These are phyloP conservation scores for Lotus japonicus DNA, from an alignment of 306 rosid genomes.

Conservation along the genomic window DNA sequence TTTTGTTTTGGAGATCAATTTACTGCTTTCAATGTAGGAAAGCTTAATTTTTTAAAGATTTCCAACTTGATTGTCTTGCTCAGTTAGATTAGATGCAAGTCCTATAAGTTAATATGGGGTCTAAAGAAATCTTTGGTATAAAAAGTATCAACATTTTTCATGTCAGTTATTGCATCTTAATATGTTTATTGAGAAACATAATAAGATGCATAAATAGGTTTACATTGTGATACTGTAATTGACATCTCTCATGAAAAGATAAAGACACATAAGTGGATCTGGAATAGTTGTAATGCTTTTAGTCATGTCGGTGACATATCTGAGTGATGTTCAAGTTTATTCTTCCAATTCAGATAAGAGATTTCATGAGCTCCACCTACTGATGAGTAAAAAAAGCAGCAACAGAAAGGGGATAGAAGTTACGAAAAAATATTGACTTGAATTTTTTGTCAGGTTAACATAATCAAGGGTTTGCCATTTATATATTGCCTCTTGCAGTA, in stretches of 20 bases:
- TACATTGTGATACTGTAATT: too few relatives aligned
- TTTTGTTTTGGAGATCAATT: not conserved
- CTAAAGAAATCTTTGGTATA: not conserved
- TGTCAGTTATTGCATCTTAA: too few relatives aligned
- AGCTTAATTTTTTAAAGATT: not conserved
- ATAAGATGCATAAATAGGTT: too few relatives aligned
- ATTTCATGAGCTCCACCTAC: not conserved
- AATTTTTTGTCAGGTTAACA: not conserved
- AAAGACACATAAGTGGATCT: too few relatives aligned
- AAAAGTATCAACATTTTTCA: not conserved
- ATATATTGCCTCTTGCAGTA: not conserved
- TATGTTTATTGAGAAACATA: too few relatives aligned
- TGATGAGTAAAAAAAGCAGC: too few relatives aligned
- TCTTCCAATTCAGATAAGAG: constrained; percentile 5
- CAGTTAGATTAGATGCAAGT: not conserved
- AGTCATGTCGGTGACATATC: too few relatives aligned
- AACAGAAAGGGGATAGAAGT: too few relatives aligned
- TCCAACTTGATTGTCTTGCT: constrained; percentile 8
- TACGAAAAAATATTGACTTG: not conserved
- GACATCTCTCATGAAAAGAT: too few relatives aligned
- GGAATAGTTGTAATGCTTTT: too few relatives aligned
- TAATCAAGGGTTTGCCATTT: not conserved
- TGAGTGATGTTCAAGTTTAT: too few relatives aligned
- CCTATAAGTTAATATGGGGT: not conserved
- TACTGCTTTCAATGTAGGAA: not conserved